phyloP scores from a whole-genome alignment of 2,329 filamentous ascomycete species.

The Apiospora kogelbergensis region DNA sequence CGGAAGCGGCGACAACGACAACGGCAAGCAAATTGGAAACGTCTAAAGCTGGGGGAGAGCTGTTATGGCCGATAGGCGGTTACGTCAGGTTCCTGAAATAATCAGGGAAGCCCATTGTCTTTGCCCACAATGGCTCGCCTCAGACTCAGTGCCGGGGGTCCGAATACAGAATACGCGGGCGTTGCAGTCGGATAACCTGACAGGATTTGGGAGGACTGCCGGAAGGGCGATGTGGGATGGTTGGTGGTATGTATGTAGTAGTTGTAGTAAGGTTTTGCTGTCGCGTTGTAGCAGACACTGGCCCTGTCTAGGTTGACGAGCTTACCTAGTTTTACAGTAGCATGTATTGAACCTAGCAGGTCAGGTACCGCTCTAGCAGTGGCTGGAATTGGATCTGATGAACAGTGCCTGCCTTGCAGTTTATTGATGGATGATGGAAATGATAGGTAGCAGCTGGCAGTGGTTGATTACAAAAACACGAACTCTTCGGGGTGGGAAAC shows the following conservation, averaged over 20 bases:
- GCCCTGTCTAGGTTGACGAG: not conserved
- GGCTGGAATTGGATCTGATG: not conserved
- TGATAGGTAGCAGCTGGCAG: not conserved
- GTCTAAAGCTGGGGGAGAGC: not conserved
- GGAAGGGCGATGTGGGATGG: constrained; percentile 1
- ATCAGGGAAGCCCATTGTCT: constrained; percentile 11
- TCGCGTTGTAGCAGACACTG: not conserved
- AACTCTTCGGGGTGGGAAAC: not conserved
- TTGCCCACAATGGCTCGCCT: constrained; percentile 1
- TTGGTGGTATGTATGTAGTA: not conserved
- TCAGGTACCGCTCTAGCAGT: not conserved
- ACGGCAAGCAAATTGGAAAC: not conserved
- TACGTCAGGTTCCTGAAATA: constrained; percentile 10
- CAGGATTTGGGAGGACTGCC: not conserved
- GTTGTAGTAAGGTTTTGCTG: constrained; percentile 4
- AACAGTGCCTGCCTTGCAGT: not conserved
- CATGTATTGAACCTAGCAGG: too few species aligned
- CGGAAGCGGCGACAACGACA: not conserved
- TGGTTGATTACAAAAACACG: not conserved
- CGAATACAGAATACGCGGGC: not conserved
- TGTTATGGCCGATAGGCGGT: not conserved
- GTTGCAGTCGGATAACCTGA: constrained; percentile 6
- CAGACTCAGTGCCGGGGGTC: constrained; percentile 4
- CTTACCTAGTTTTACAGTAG: too few species aligned
- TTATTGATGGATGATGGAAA: not conserved